These are phyloP conservation scores for Nymphaea thermarum DNA, from an alignment of 164 flowering plant species.

Conservation along the genomic window DNA sequence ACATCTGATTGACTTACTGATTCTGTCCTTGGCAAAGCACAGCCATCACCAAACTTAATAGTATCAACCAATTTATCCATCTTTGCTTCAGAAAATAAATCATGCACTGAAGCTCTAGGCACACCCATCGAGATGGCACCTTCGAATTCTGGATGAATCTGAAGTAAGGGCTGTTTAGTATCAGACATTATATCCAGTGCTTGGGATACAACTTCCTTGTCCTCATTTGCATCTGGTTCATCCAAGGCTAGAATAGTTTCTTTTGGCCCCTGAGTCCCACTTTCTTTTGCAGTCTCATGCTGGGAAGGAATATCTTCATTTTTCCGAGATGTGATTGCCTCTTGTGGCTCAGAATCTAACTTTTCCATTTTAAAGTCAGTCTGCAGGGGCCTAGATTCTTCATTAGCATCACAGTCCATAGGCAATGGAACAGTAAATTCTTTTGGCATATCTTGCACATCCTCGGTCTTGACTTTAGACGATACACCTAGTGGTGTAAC, in stretches of 20 bases:
- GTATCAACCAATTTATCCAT: not conserved
- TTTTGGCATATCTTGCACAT: not conserved
- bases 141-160: not conserved
- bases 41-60: not conserved
- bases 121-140: not conserved
- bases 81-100: not conserved
- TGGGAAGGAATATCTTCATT: not conserved
- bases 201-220: not conserved
- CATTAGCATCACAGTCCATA: not conserved
- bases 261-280: not conserved
- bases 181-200: not conserved
- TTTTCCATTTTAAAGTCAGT: not conserved
- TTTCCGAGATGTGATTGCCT: not conserved
- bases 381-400: not conserved
- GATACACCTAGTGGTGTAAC: not conserved
- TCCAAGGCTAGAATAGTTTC: not conserved
- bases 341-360: not conserved
- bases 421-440: too few relatives aligned
- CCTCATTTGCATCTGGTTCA: not conserved
- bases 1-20: not conserved
- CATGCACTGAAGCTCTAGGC: not conserved
- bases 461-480: not conserved
- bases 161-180: not conserved
- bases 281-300: not conserved
- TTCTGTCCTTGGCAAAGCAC: not conserved